These are phyloP conservation scores for Pachysolen tannophilus DNA, from an alignment of 805 yeast species.

Conservation along the genomic window DNA sequence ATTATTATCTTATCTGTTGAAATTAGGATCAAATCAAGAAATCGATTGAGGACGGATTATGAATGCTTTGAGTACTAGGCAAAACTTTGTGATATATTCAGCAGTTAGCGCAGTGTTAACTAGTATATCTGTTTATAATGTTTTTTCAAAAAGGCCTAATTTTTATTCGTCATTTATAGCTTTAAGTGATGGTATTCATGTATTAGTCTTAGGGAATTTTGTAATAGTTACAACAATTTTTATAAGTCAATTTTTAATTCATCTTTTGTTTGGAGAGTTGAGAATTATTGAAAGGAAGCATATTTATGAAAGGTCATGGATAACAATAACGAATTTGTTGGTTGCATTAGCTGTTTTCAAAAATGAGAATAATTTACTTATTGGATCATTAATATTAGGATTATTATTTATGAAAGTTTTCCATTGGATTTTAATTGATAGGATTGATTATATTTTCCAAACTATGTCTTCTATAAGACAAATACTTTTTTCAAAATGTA, in stretches of 20 bases:
- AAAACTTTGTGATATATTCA: constrained; percentile 16
- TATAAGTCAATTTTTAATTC: constrained; percentile 41
- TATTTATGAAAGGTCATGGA: constrained; percentile 57
- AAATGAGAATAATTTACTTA: constrained; percentile 35
- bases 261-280: constrained; percentile 63
- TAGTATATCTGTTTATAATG: constrained; percentile 24
- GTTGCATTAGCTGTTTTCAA: constrained; percentile 47
- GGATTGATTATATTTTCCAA: constrained; percentile 42
- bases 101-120: constrained; percentile 27
- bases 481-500: constrained; percentile 30
- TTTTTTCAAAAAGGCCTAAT: constrained; percentile 37
- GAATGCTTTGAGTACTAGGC: constrained; percentile 1
- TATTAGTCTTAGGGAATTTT: constrained; percentile 35
- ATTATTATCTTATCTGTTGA: no score
- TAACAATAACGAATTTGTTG: constrained; percentile 53
- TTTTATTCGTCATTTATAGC: constrained; percentile 40
- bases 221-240: constrained; percentile 25
- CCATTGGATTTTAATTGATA: constrained; percentile 62
- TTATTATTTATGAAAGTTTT: constrained; percentile 54
- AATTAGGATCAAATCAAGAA: no score
- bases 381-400: constrained; percentile 25
- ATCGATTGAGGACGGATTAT: no score
- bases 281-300: constrained; percentile 73
- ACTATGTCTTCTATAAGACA: constrained; percentile 24
- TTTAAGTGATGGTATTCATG: constrained; percentile 40